Conservation (phyloP, 441 rosid species). For the Aleurites moluccanus region DNA sequence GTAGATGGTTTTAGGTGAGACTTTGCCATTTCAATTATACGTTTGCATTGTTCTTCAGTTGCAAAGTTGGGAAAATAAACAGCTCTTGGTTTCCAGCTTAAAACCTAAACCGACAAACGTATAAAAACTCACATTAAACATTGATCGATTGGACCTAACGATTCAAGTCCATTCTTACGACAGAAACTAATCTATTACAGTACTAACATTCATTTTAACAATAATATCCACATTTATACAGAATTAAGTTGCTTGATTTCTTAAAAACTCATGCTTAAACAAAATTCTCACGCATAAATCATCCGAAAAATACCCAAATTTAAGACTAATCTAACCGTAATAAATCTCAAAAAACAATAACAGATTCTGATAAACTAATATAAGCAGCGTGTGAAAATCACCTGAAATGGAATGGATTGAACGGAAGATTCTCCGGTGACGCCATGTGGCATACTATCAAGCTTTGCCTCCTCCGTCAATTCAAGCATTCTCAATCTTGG, state of each 20-base stretch:
- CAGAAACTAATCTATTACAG: neutral
- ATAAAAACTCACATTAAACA: neutral
- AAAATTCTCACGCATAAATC: neutral
- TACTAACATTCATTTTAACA: neutral
- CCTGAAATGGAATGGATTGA: slow-evolving; percentile 80
- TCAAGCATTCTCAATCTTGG: slow-evolving; percentile 60
- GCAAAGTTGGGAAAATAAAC: slow-evolving; percentile 83
- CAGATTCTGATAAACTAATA: neutral
- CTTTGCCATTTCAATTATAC: slow-evolving; percentile 56
- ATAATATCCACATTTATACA: neutral
- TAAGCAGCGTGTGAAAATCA: slow-evolving; percentile 7
- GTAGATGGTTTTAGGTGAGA: slow-evolving; percentile 58
- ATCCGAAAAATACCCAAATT: neutral
- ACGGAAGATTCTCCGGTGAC: slow-evolving; percentile 61
- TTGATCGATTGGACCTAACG: neutral
- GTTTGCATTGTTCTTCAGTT: slow-evolving; percentile 60
- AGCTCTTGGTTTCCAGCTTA: slow-evolving; percentile 92
- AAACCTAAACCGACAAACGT: slow-evolving; percentile 39
- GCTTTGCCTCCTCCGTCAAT: slow-evolving; percentile 36
- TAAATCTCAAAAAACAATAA: neutral
- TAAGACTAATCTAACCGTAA: neutral
- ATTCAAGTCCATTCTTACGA: neutral
- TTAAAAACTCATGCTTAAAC: neutral
- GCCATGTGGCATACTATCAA: slow-evolving; percentile 55
- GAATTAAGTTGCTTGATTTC: neutral